phyloP scores from a whole-genome alignment of 1,284 basidiomycete species.

The Singerocomus rubriflavus region DNA sequence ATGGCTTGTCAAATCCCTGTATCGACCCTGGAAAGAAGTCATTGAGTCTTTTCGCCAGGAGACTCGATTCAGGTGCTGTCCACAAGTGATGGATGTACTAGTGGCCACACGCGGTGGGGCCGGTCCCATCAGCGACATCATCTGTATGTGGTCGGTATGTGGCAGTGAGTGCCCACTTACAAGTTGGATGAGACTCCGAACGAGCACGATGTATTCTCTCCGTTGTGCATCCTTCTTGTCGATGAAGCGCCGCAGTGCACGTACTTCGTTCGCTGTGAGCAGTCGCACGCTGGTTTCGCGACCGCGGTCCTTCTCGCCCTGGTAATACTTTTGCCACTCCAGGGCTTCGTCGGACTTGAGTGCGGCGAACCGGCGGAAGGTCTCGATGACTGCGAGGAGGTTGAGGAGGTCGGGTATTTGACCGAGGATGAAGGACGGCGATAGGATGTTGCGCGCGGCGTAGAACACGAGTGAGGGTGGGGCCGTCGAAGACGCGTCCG shows the following conservation, averaged over 20 bases:
- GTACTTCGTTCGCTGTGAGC: conserved; percentile 19
- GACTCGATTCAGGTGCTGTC: conserved; percentile 32
- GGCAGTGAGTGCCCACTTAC: conserved; percentile 7
- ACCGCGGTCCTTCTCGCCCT: conserved; percentile 6
- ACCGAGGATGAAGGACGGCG: conserved; percentile 32
- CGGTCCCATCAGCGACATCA: not conserved
- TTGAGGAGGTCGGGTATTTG: conserved; percentile 42
- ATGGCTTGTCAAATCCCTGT: conserved; percentile 16
- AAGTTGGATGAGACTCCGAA: conserved; percentile 27
- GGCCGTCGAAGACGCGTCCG: conserved; percentile 1
- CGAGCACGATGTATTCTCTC: conserved; percentile 35
- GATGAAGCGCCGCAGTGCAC: conserved; percentile 11
- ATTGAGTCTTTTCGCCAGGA: conserved; percentile 38
- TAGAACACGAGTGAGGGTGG: conserved; percentile 38
- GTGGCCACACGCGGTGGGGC: not conserved
- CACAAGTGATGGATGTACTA: conserved; percentile 40
- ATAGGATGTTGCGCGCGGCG: conserved; percentile 38
- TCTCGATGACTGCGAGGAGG: conserved; percentile 41
- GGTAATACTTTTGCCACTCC: conserved; percentile 35
- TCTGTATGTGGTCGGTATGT: not conserved
- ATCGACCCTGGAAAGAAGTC: conserved; percentile 42
- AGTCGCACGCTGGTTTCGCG: conserved; percentile 10
- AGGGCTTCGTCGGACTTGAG: conserved; percentile 33
- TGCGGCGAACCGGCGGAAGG: conserved; percentile 35
- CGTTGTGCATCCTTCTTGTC: conserved; percentile 23